These are phyloP conservation scores for Metschnikowia sp. DNA, from an alignment of 805 yeast genomes.

Conservation along the genomic window DNA sequence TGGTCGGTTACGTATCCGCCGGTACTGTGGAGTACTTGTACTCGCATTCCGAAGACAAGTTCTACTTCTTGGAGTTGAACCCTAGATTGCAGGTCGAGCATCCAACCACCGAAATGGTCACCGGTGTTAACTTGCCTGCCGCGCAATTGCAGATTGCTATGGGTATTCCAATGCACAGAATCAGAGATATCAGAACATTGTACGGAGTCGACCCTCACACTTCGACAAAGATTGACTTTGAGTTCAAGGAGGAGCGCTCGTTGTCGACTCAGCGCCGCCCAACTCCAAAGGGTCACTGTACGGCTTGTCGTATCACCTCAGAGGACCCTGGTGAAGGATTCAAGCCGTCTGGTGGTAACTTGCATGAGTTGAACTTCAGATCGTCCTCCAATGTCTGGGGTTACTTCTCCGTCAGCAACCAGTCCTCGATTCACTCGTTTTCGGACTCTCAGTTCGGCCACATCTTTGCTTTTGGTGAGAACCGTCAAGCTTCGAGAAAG, in stretches of 20 bases:
- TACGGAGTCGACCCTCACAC: conserved; percentile 97
- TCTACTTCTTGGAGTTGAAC: conserved; percentile 93
- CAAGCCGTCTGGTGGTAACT: conserved; percentile 96
- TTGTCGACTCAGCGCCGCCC: conserved; percentile 85
- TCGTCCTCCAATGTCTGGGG: conserved; percentile 99
- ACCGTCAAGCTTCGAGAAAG: conserved; percentile 95
- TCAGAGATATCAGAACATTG: conserved; percentile 84
- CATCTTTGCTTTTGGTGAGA: conserved; percentile 98
- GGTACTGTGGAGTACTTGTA: conserved; percentile 98
- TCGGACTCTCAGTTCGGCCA: conserved; percentile 99
- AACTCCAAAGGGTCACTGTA: conserved; percentile 95
- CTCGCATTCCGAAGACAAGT: conserved; percentile 90
- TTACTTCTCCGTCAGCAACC: conserved; percentile 94
- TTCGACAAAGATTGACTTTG: conserved; percentile 85
- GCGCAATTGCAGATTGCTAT: conserved; percentile 98
- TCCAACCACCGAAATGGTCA: conserved; percentile 99
- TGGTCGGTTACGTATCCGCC: conserved; percentile 98
- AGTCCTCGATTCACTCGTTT: conserved; percentile 95
- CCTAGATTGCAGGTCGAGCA: conserved; percentile 99
- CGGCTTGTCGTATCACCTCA: conserved; percentile 98
- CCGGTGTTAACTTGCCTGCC: conserved; percentile 97
- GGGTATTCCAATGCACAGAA: conserved; percentile 98
- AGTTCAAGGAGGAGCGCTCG: conserved; percentile 70
- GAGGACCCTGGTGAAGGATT: conserved; percentile 99
- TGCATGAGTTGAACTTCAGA: conserved; percentile 94